A percentile compares a stretch with the other conserved stretches of the same genome.
Evolutionary conservation across 2,329 filamentous ascomycete genomes (phyloP).

Genomic region (Pseudogymnoascus sp.): DNA sequence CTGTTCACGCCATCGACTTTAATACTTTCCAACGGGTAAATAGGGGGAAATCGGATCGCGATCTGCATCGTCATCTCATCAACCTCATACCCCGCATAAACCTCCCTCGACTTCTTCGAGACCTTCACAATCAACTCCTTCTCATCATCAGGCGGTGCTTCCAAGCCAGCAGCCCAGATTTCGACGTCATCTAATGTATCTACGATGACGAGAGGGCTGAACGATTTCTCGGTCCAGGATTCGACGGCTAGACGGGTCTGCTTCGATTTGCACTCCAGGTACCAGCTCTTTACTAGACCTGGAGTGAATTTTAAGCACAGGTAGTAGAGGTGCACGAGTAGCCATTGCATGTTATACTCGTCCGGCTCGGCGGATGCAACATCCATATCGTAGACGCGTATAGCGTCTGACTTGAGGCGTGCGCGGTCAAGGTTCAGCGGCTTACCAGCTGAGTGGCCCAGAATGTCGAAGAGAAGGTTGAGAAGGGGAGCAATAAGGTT

Average conservation of each 20-base stretch:
- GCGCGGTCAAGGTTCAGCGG: constrained; percentile 66
- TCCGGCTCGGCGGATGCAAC: constrained; percentile 49
- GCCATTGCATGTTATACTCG: constrained; percentile 70
- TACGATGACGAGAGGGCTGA: constrained; percentile 62
- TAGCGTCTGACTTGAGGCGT: constrained; percentile 49
- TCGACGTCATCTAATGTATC: constrained; percentile 59
- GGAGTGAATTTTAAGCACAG: constrained; percentile 68
- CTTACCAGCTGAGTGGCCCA: constrained; percentile 68
- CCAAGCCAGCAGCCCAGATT: constrained; percentile 53
- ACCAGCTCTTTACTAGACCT: constrained; percentile 75
- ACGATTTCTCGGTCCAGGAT: constrained; percentile 75
- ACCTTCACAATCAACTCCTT: constrained; percentile 60
- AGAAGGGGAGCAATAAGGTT: constrained; percentile 62
- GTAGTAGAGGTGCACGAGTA: constrained; percentile 81
- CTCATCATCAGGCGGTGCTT: constrained; percentile 41
- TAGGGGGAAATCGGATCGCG: constrained; percentile 67
- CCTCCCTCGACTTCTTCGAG: constrained; percentile 61
- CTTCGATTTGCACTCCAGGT: constrained; percentile 68
- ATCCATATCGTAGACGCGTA: constrained; percentile 45
- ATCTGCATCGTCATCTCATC: constrained; percentile 83
- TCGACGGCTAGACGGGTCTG: constrained; percentile 75
- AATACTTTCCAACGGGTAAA: constrained; percentile 75
- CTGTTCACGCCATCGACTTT: constrained; percentile 69
- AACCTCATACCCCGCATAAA: constrained; percentile 76
- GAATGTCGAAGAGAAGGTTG: constrained; percentile 72